phyloP scores from a whole-genome alignment of 331 rosid genomes.

The Telfairia occidentalis region DNA sequence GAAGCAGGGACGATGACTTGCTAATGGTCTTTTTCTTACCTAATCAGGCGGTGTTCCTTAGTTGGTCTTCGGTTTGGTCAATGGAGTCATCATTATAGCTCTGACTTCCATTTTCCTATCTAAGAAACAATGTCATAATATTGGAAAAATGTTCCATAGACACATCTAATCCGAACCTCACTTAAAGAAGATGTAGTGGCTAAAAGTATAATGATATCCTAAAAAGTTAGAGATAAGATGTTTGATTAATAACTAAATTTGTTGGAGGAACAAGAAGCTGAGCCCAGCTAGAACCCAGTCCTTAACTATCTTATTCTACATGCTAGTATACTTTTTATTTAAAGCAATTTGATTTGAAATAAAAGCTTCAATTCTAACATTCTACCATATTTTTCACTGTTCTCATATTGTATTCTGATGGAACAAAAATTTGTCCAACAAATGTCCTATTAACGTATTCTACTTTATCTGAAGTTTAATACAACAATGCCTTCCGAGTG shows the following conservation, averaged over 20 bases:
- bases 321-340: conserved; percentile 7
- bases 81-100: conserved; percentile 12
- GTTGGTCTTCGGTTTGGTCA: conserved; percentile 29
- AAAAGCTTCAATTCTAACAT: background rate
- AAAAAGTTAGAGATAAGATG: conserved; percentile 45
- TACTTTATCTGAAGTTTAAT: background rate
- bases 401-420: background rate
- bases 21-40: conserved; percentile 34
- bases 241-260: conserved; percentile 28
- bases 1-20: conserved; percentile 37
- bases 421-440: background rate
- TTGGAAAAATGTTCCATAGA: conserved; percentile 22
- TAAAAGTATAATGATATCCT: conserved; percentile 30
- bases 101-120: conserved; percentile 11
- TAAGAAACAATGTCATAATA: conserved; percentile 11
- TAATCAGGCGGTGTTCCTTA: conserved; percentile 41
- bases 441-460: background rate
- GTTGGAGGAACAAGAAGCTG: conserved; percentile 42
- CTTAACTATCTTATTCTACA: conserved; percentile 2
- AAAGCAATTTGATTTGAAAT: conserved; percentile 4
- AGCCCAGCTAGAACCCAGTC: conserved; percentile 52
- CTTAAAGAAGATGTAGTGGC: conserved; percentile 23
- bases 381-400: conserved; percentile 4
- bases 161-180: conserved; percentile 43
- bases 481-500: background rate